Evolutionary conservation across 2,329 filamentous ascomycete genomes (phyloP).

Genomic region (Penicillium decumbens): DNA sequence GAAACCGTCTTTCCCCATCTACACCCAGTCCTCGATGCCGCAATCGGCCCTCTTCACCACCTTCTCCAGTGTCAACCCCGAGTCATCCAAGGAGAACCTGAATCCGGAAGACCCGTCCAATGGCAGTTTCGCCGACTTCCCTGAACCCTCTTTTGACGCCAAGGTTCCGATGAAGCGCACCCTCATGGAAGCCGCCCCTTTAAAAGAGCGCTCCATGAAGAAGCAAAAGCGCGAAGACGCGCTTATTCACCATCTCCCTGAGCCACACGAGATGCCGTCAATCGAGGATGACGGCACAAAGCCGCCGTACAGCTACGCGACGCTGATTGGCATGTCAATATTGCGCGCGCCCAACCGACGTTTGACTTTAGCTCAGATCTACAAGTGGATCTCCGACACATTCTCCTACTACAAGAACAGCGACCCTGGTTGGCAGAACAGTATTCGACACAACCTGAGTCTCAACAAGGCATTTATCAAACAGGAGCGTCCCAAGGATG

Average conservation of each 20-base stretch:
- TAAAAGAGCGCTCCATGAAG: slow-evolving; percentile 66
- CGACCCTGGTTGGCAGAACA: slow-evolving; percentile 96
- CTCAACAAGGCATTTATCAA: slow-evolving; percentile 96
- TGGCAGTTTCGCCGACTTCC: slow-evolving; percentile 47
- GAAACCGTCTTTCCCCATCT: slow-evolving; percentile 36
- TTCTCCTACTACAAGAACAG: slow-evolving; percentile 80
- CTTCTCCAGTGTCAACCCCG: slow-evolving; percentile 45
- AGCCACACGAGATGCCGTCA: slow-evolving; percentile 71
- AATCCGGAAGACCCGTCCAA: slow-evolving; percentile 37
- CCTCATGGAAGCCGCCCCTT: slow-evolving; percentile 67
- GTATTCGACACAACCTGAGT: slow-evolving; percentile 95
- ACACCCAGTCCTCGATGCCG: slow-evolving; percentile 34
- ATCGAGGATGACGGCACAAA: slow-evolving; percentile 84
- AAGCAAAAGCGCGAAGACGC: slow-evolving; percentile 60
- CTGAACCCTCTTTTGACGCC: slow-evolving; percentile 44
- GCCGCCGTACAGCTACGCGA: slow-evolving; percentile 87
- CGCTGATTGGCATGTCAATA: slow-evolving; percentile 95
- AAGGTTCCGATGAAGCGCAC: slow-evolving; percentile 53
- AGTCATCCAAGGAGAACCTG: slow-evolving; percentile 49
- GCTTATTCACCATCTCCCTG: slow-evolving; percentile 53
- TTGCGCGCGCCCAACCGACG: slow-evolving; percentile 76
- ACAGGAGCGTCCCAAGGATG: slow-evolving; percentile 91
- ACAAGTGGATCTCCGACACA: slow-evolving; percentile 98
- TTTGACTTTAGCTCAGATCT: slow-evolving; percentile 89
- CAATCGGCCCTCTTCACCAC: slow-evolving; percentile 49